Percentiles rank a stretch among this genome's conserved stretches.
phyloP scores from a whole-genome alignment of 2,329 filamentous ascomycete genomes.

The Trichoderma sp. region DNA sequence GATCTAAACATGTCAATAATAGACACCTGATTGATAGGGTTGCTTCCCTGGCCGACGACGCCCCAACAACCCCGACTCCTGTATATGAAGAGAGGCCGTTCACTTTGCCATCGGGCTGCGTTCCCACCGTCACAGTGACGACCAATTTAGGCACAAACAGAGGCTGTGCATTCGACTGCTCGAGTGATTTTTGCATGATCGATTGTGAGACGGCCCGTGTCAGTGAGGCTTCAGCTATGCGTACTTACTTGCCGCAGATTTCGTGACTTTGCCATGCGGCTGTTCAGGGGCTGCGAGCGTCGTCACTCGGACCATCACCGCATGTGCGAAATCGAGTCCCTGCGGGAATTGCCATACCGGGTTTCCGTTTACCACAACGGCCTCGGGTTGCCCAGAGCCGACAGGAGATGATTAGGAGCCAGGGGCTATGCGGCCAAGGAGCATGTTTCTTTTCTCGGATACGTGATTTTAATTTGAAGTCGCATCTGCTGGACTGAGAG shows the following conservation, averaged over 20 bases:
- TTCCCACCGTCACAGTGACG: conserved; percentile 28
- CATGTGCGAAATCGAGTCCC: conserved; percentile 27
- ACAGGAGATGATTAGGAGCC: neutral
- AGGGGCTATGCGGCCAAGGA: neutral
- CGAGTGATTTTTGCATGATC: conserved; percentile 27
- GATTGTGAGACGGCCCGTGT: conserved; percentile 23
- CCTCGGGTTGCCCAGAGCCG: conserved; percentile 16
- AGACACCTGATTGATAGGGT: neutral
- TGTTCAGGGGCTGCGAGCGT: conserved; percentile 26
- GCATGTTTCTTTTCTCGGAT: neutral
- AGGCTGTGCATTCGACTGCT: conserved; percentile 27
- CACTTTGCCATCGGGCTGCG: conserved; percentile 13
- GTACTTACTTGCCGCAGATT: conserved; percentile 15
- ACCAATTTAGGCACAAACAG: conserved; percentile 16
- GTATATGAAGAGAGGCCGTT: neutral
- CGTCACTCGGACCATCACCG: conserved; percentile 26
- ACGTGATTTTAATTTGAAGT: neutral
- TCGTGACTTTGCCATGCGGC: conserved; percentile 29
- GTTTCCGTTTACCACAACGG: conserved; percentile 26
- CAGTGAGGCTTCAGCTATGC: neutral
- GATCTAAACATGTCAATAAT: neutral
- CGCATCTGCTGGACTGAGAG: neutral
- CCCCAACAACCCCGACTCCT: neutral
- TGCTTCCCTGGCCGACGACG: neutral
- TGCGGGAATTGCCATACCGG: conserved; percentile 26